Percentiles rank a stretch among this genome's conserved stretches.
Conservation (phyloP, 306 rosid species). For the Quercus rubra region DNA sequence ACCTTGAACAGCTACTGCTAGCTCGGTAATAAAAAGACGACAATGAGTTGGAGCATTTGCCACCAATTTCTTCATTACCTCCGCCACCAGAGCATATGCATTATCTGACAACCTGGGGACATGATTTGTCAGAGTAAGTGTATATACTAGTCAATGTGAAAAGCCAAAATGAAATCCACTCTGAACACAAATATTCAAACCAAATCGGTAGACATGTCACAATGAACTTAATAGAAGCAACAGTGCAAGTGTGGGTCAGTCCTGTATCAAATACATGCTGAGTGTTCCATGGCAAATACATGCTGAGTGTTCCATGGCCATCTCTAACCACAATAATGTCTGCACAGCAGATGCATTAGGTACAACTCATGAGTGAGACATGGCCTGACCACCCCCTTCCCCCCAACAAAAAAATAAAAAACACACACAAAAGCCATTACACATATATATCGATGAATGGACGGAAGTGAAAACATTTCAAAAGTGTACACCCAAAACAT, state of each 20-base stretch:
- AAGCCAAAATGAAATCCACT: not conserved
- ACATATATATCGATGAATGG: not conserved
- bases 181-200: not conserved
- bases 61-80: constrained; percentile 92
- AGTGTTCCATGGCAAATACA: not conserved
- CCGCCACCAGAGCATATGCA: constrained; percentile 82
- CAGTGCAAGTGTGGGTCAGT: not conserved
- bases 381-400: not conserved
- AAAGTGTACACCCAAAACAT: not conserved
- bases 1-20: constrained; percentile 70
- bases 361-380: not conserved
- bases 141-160: not conserved
- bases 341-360: not conserved
- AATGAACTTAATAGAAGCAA: not conserved
- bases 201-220: not conserved
- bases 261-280: not conserved
- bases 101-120: constrained; percentile 79
- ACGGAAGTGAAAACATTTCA: not conserved
- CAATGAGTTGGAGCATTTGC: constrained; percentile 81
- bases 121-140: constrained; percentile 24
- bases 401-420: not conserved
- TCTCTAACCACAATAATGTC: not conserved
- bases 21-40: constrained; percentile 75
- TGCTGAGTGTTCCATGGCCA: not conserved
- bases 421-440: too few relatives aligned